phyloP scores from a whole-genome alignment of 2,329 filamentous ascomycete genomes.

The Raffaelea deltoideospora region DNA sequence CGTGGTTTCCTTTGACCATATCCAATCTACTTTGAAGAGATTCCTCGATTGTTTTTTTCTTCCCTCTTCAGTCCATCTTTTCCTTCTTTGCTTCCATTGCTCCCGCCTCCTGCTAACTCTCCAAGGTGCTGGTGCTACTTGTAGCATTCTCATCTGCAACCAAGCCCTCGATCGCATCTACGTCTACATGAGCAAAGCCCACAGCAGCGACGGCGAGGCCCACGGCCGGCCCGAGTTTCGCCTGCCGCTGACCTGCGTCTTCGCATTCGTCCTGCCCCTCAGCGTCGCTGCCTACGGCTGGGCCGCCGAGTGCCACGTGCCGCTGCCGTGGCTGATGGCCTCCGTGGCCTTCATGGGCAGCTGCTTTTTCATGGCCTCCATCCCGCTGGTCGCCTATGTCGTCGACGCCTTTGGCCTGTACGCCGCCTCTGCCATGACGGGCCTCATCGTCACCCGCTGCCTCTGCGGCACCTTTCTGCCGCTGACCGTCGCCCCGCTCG shows the following conservation, averaged over 20 bases:
- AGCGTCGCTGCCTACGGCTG: conserved; percentile 34
- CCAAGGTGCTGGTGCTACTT: conserved; percentile 32
- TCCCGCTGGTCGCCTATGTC: conserved; percentile 39
- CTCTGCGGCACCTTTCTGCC: conserved; percentile 42
- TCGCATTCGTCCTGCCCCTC: conserved; percentile 29
- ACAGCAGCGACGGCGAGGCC: conserved; percentile 2
- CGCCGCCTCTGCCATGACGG: conserved; percentile 41
- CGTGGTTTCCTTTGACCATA: too few species aligned
- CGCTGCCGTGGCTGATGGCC: conserved; percentile 26
- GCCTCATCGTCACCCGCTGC: conserved; percentile 38
- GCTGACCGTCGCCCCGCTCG: conserved; percentile 30
- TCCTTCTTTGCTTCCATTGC: conserved; percentile 3
- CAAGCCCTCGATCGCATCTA: conserved; percentile 36
- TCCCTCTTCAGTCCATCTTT: not conserved
- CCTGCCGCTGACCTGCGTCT: conserved; percentile 34
- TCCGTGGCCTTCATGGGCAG: conserved; percentile 28
- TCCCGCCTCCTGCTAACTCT: conserved; percentile 6
- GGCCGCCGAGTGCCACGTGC: conserved; percentile 26
- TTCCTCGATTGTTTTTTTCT: too few species aligned
- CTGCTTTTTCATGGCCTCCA: conserved; percentile 26
- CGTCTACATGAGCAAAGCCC: conserved; percentile 22
- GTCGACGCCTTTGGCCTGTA: conserved; percentile 42
- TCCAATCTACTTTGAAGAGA: too few species aligned
- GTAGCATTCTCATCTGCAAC: conserved; percentile 35
- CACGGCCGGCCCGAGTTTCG: conserved; percentile 36